Conservation (phyloP, 2,329 filamentous ascomycete species). For the Botryotinia convoluta region DNA sequence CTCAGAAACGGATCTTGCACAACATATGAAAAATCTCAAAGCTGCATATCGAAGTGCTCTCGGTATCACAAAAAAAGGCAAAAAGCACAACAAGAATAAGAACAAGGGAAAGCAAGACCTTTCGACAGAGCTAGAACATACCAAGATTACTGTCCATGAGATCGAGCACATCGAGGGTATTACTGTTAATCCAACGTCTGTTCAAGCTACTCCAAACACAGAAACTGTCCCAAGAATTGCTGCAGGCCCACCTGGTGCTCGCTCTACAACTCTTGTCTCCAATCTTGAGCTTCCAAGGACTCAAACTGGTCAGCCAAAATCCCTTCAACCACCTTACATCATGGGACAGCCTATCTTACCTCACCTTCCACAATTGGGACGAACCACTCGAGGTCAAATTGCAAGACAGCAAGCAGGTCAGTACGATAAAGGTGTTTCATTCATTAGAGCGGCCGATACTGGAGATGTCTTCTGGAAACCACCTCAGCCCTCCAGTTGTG, state of each 20-base stretch:
- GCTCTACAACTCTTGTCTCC: background rate
- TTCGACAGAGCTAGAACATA: conserved; percentile 18
- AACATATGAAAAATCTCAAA: conserved; percentile 37
- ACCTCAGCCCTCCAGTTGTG: conserved; percentile 21
- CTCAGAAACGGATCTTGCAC: conserved; percentile 29
- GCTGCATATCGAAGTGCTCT: conserved; percentile 38
- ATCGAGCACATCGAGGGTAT: conserved; percentile 17
- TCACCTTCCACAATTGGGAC: conserved; percentile 21
- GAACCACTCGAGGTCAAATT: conserved; percentile 33
- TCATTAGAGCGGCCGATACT: conserved; percentile 11
- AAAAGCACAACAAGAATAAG: conserved; percentile 31
- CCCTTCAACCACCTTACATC: background rate
- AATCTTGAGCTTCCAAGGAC: conserved; percentile 5
- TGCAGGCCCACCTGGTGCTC: conserved; percentile 1
- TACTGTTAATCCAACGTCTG: conserved; percentile 5
- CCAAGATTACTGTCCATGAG: conserved; percentile 12
- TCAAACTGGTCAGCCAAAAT: background rate
- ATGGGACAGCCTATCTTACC: conserved; percentile 3
- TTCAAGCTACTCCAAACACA: conserved; percentile 9
- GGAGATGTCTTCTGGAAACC: conserved; percentile 16
- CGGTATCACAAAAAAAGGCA: conserved; percentile 32
- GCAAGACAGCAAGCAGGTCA: conserved; percentile 37
- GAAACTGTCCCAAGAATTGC: background rate
- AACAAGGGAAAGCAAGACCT: conserved; percentile 28
- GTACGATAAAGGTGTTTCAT: conserved; percentile 30